Evolutionary conservation across 108 stramenopile species (phyloP).

Genomic region (Chaetoceros muelleri): DNA sequence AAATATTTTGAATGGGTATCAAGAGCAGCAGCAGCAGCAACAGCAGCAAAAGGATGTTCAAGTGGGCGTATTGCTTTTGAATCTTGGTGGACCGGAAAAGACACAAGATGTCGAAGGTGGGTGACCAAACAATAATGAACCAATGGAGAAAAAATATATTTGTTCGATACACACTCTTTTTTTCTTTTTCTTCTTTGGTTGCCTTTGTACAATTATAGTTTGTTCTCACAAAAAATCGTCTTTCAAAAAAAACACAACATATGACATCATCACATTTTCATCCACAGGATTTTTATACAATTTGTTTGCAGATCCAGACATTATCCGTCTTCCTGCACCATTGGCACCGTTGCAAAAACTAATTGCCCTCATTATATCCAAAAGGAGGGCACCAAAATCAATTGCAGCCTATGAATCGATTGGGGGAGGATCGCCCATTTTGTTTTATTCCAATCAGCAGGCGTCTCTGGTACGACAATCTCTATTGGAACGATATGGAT

Average conservation of each 20-base stretch:
- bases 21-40: no score
- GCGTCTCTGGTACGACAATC: constrained; percentile 55
- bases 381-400: constrained; percentile 88
- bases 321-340: constrained; percentile 84
- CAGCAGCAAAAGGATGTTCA: constrained; percentile 21
- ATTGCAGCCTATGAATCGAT: constrained; percentile 90
- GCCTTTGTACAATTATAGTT: not conserved
- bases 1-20: no score
- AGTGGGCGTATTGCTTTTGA: constrained; percentile 87
- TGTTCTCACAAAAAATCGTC: not conserved
- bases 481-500: constrained; percentile 37
- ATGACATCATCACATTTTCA: constrained; percentile 3
- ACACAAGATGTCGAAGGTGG: constrained; percentile 85
- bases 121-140: constrained; percentile 4
- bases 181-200: not conserved
- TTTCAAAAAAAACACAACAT: not conserved
- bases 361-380: constrained; percentile 79
- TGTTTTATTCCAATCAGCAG: constrained; percentile 85
- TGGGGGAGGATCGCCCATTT: constrained; percentile 94
- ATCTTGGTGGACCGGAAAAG: constrained; percentile 92
- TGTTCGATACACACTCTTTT: not conserved
- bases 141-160: not conserved
- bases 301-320: constrained; percentile 96
- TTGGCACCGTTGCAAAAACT: constrained; percentile 69
- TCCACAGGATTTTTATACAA: constrained; percentile 83